Evolutionary conservation across 306 rosid genomes (phyloP), one percentile per base, ranked within the genome.

Genomic region (Casuarina equisetifolia): DNA sequence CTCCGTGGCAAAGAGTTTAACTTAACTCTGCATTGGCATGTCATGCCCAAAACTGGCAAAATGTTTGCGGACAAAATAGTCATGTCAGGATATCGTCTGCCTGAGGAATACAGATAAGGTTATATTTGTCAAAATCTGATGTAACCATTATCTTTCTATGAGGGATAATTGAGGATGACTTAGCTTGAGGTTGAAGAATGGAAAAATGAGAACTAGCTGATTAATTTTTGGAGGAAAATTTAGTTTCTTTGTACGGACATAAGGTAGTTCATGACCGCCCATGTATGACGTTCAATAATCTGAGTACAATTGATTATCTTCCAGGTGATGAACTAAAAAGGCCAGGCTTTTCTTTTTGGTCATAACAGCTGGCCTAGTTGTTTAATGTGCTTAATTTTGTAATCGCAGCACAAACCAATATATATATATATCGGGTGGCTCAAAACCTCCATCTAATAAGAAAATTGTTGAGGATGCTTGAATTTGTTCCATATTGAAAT

Each of bases 11-110:
- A 91, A 80, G 97, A 86, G 58, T 92, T 86, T 79, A 96, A 96
- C 92, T 75, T 96, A 83, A 92, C 99, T 12, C n/a, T 96, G 90
- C 99, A 96, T 85, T 96, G 99, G 99, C 99, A 96, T 72, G 92
- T 95, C 59, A 95, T 95, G 99, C 99, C 99, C 71, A 92, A 92
- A 89, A 90, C 97, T 35, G 99, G 99, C 50, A 95, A 91, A 83
- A 96, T 92, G 98, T 85, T 79, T 57, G 96, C 85, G 1, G 85
- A 90, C 89, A 96, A 91, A 87, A 80, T 96, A 67, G 94, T 86
- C 62, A 86, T 92, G 87, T 82, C 96, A 15, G 97, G 97, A 75
- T 95, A 92, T 77, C 84, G 85, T 66, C 83, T 95, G 88, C 99
- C 99, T 0, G 77, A 66, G 52, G 90, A 88, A 75, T 95, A 87